Percentiles rank a stretch among this genome's conserved stretches.
Conservation (phyloP, 371 early-diverging fungal species). For the Mortierella sp. region DNA sequence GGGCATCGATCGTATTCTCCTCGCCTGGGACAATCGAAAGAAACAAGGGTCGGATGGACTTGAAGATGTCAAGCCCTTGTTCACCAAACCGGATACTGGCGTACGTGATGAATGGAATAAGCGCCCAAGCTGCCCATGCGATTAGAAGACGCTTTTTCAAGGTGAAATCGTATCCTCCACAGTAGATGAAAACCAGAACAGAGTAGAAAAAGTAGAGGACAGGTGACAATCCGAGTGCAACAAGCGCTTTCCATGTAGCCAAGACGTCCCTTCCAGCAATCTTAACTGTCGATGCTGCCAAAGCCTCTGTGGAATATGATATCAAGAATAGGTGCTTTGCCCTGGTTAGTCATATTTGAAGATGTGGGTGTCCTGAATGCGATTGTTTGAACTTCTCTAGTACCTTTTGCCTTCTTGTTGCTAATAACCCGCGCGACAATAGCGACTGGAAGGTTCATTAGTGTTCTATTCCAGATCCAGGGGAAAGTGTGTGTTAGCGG, state of each 20-base stretch:
- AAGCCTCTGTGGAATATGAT: slow-evolving; percentile 72
- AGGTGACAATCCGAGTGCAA: slow-evolving; percentile 83
- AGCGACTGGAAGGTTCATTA: slow-evolving; percentile 84
- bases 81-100: slow-evolving; percentile 89
- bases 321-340: background rate
- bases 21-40: slow-evolving; percentile 74
- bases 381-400: background rate
- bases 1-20: slow-evolving; percentile 64
- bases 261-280: slow-evolving; percentile 93
- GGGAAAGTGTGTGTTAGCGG: background rate
- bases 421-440: slow-evolving; percentile 78
- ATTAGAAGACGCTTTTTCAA: slow-evolving; percentile 36
- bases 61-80: slow-evolving; percentile 84
- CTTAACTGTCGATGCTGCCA: slow-evolving; percentile 91
- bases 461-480: slow-evolving; percentile 57
- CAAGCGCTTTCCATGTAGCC: slow-evolving; percentile 96
- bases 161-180: slow-evolving; percentile 53
- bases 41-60: slow-evolving; percentile 87
- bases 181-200: slow-evolving; percentile 60
- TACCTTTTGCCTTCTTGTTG: slow-evolving; percentile 80
- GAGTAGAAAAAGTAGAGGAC: slow-evolving; percentile 80
- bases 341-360: background rate
- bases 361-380: no score
- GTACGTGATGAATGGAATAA: slow-evolving; percentile 77
- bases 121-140: slow-evolving; percentile 50